Percentiles rank a stretch among this genome's conserved stretches.
Evolutionary conservation across 2,329 filamentous ascomycete genomes (phyloP).

Genomic region (Calonectria pseudoreteaudii): DNA sequence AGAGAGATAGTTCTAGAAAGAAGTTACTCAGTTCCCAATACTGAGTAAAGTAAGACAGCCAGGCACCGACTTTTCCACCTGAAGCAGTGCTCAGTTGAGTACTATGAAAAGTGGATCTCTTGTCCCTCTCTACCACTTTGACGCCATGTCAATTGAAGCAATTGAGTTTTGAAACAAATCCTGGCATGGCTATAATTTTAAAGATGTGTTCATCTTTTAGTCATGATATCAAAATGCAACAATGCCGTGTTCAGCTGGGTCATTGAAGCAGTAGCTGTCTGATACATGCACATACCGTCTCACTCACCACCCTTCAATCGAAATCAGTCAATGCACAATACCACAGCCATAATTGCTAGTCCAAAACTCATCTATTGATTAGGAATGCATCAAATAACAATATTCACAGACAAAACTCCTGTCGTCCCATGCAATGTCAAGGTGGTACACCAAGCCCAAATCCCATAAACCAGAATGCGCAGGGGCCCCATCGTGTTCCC

Average conservation of each 20-base stretch:
- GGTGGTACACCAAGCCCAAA: constrained; percentile 11
- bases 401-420: constrained; percentile 36
- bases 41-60: background rate
- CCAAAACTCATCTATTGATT: constrained; percentile 18
- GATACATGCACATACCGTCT: background rate
- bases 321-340: background rate
- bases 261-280: background rate
- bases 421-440: constrained; percentile 37
- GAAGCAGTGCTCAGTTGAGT: background rate
- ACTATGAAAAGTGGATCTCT: background rate
- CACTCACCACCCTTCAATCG: background rate
- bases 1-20: background rate
- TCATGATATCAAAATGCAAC: background rate
- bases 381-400: constrained; percentile 27
- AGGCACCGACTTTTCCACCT: background rate
- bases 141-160: background rate
- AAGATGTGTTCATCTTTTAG: no score
- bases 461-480: constrained; percentile 18
- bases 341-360: background rate
- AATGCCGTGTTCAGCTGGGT: background rate
- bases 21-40: background rate
- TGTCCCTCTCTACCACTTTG: background rate
- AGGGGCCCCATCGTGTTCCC: constrained; percentile 7
- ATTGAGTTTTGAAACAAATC: background rate
- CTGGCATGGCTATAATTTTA: background rate